These are phyloP conservation scores for Cladophialophora exuberans DNA, from an alignment of 2,329 filamentous ascomycete genomes.

Conservation along the genomic window DNA sequence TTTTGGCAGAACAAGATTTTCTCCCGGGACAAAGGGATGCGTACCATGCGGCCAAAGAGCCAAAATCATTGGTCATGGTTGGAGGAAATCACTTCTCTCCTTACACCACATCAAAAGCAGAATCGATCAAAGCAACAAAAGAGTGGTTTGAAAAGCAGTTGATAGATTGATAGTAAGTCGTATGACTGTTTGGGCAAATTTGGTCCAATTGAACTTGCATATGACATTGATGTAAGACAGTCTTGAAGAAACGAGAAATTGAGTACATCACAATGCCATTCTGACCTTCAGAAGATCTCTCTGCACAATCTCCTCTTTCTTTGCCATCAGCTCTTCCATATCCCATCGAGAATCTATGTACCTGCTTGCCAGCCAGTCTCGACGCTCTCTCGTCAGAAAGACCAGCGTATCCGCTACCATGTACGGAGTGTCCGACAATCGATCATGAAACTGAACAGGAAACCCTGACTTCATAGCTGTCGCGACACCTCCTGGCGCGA, in stretches of 20 bases:
- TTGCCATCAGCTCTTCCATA: constrained; percentile 31
- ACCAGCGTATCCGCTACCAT: constrained; percentile 36
- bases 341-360: constrained; percentile 33
- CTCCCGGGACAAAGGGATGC: constrained; percentile 38
- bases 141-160: constrained; percentile 17
- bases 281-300: constrained; percentile 33
- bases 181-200: too few species aligned
- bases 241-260: not conserved
- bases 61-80: constrained; percentile 42
- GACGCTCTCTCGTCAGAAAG: constrained; percentile 34
- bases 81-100: constrained; percentile 44
- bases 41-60: constrained; percentile 40
- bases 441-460: constrained; percentile 14
- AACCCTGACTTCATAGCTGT: constrained; percentile 25
- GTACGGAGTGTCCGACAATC: constrained; percentile 28
- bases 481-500: constrained; percentile 29
- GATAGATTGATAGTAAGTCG: constrained; percentile 34
- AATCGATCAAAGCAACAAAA: constrained; percentile 10
- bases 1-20: constrained; percentile 38
- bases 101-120: constrained; percentile 34
- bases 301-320: constrained; percentile 29
- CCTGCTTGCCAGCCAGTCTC: constrained; percentile 22
- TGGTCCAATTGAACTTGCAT: too few species aligned
- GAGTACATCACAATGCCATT: constrained; percentile 10
- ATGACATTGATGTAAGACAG: too few species aligned